Percentiles rank a stretch among this genome's conserved stretches.
Evolutionary conservation across 768 basidiomycete species (phyloP).

Genomic region (Tricholoma bakamatsutake): DNA sequence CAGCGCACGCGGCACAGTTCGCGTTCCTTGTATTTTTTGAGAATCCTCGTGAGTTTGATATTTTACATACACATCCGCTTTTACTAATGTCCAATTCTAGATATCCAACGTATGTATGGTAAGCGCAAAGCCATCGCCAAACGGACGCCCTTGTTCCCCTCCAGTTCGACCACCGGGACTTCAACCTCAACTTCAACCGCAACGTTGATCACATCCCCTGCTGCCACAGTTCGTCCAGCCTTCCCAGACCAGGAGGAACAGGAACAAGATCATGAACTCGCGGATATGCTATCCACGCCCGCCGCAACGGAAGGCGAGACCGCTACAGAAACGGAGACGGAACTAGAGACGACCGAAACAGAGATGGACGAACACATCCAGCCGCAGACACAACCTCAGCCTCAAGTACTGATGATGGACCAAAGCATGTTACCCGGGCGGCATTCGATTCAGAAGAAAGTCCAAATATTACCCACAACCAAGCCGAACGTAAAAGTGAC

Average conservation of each 20-base stretch:
- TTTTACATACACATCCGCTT: neutral
- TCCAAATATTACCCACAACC: neutral
- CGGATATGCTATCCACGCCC: constrained; percentile 45
- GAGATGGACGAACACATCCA: constrained; percentile 47
- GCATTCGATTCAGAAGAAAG: constrained; percentile 15
- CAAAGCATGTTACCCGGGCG: constrained; percentile 24
- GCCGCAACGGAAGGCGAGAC: constrained; percentile 67
- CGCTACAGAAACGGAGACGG: constrained; percentile 69
- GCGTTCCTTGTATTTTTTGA: constrained; percentile 94
- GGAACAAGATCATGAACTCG: constrained; percentile 13
- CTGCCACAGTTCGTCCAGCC: neutral
- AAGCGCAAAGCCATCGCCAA: constrained; percentile 85
- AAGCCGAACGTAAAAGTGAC: constrained; percentile 6
- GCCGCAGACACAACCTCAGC: constrained; percentile 63
- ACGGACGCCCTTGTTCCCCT: constrained; percentile 56
- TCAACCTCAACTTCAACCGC: constrained; percentile 12
- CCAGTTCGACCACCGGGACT: constrained; percentile 3
- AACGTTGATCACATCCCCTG: neutral
- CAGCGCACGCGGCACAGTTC: constrained; percentile 93
- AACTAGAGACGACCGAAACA: constrained; percentile 50
- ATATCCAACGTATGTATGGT: constrained; percentile 93
- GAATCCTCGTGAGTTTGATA: constrained; percentile 76
- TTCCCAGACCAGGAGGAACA: neutral
- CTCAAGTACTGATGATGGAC: constrained; percentile 51
- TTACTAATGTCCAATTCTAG: constrained; percentile 31